A percentile compares a stretch with the other conserved stretches of the same genome.
These are phyloP conservation scores for Scedosporium aurantiacum DNA, from an alignment of 2,329 filamentous ascomycete species.

Conservation along the genomic window DNA sequence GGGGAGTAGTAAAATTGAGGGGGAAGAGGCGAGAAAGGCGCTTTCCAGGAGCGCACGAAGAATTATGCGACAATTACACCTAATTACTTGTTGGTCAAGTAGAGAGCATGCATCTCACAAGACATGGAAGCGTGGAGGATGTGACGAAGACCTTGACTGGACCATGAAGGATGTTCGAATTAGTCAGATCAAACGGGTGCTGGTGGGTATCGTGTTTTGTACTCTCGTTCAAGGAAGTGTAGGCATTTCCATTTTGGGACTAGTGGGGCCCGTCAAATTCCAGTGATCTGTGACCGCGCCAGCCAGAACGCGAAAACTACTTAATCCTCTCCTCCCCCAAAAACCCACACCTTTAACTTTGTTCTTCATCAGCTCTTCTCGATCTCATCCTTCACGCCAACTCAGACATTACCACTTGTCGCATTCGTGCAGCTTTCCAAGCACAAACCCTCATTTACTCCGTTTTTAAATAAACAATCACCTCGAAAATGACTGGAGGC, in stretches of 20 bases:
- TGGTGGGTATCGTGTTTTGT: background rate
- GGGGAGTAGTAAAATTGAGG: no score
- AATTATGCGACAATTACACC: no score
- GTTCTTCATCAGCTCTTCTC: constrained; percentile 1
- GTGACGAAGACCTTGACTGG: no score
- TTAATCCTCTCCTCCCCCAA: constrained; percentile 30
- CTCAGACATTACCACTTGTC: background rate
- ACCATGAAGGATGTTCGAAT: no score
- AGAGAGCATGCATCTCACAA: no score
- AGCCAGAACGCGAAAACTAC: constrained; percentile 41
- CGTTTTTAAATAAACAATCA: constrained; percentile 17
- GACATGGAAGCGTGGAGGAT: no score
- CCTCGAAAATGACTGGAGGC: constrained; percentile 96
- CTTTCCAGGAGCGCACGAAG: no score
- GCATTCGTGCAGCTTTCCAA: background rate
- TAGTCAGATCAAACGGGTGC: background rate
- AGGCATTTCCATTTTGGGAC: constrained; percentile 14
- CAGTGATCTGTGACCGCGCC: constrained; percentile 40
- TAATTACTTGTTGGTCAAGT: no score
- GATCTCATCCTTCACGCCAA: background rate
- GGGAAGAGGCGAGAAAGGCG: no score
- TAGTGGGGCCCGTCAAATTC: constrained; percentile 9
- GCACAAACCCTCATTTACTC: background rate
- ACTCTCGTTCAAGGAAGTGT: background rate
- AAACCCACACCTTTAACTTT: constrained; percentile 12